Base-by-base conservation (phyloP, 371 early-diverging fungal species). In the Mucor racemosus region DNA sequence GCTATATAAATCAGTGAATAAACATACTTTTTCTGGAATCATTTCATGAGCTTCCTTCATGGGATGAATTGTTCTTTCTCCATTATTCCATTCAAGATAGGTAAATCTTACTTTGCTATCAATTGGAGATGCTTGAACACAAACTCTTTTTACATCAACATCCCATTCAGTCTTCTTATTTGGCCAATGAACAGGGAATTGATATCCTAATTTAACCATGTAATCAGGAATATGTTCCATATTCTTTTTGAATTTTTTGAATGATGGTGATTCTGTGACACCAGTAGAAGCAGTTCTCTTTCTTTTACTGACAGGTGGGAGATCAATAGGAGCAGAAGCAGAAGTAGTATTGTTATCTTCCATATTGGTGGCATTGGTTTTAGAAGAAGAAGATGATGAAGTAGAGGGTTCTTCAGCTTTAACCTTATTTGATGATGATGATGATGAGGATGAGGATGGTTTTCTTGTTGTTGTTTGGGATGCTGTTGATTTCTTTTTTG, bases 81-180 rank as follows among this genome's bases (percentile, higher is more conserved):
- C 76, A 67, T 69, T 76, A 15, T 73, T 72, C 78, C 78, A 78
- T 60, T 73, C 73, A 33, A 75, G 48, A 63, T 69, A 78, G 1
- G 66, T 62, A 19, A 78, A 19, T n/a, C 62, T 64, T 17, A 56
- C 62, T 11, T 62, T 46, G 6, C 46, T 38, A 7, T 68, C 62
- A 1, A 69, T 15, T 19, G 68, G 68, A 13, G 73, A 72, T 26
- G 63, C 62, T 42, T 75, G 78, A 19, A 78, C 68, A 11, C 64
- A 65, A 26, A 73, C 36, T 5, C 48, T 62, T 38, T 40, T 61
- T 21, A 71, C 7, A 33, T 71, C 67, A 7, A 0, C 7, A 19
- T 59, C 31, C 75, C 75, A 74, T 5, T 65, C 39, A 0, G 60
- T 54, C 7, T 26, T 50, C 7, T n/a, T 31, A 11, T 60, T 54